Base-by-base conservation (phyloP, 2,329 filamentous ascomycete genomes). In the Scedosporium apiospermum region DNA sequence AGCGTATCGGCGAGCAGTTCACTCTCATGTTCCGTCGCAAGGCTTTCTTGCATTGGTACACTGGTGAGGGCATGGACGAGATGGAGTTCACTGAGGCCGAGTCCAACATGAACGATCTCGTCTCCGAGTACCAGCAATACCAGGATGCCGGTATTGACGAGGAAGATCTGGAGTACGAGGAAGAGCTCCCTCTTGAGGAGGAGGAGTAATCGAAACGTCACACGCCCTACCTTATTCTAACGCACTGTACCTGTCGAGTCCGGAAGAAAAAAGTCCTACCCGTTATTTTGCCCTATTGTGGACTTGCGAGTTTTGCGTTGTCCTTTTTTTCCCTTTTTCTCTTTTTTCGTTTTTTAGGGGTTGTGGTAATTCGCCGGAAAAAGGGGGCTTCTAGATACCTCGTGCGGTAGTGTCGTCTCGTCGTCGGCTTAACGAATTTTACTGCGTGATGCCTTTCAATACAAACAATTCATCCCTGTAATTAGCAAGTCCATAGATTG, bases 31-130 rank as follows among this genome's bases (percentile, higher is more conserved):
- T 99, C 89, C 88, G 95, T 83, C 92, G 95, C 82, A 99, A 98
- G 90, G 95, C 95, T 88, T 99, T 99, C 92, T 91, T 99, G 87
- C 95, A 98, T 85, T 99, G 95, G 95, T 99, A 99, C 84, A 99
- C 95, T 87, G 93, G 93, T 76, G 95, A 99, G 87, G 95, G 95
- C 83, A 99, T 99, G 95, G 95, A 99, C 82, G 95, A 99, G 89
- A 98, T 99, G 95, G 95, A 99, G 84, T 99, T 99, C 85, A 99
- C 95, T 76, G 95, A 99, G 87, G 95, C 95, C 72, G 95, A 99
- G 88, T 96, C 91, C 82, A 99, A 99, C 86, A 98, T 99, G 95
- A 98, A 99, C 85, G 95, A 99, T 80, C 84, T 99, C 76, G 93
- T 99, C 73, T 96, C 92, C 66, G 95, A 99, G 81, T 99, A 99